phyloP scores from a whole-genome alignment of 805 yeast species.

The Schizosaccharomyces japonicus region DNA sequence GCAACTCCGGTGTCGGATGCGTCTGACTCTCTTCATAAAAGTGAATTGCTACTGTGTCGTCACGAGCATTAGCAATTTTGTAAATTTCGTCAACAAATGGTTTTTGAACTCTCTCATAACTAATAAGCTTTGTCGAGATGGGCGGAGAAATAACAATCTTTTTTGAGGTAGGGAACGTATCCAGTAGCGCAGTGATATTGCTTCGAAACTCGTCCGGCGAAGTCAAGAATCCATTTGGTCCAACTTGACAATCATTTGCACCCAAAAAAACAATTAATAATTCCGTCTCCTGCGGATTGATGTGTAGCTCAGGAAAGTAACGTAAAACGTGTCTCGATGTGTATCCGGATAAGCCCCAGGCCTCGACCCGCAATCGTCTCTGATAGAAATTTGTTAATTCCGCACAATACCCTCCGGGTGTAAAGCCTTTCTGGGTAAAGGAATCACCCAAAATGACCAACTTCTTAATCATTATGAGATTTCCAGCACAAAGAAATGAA shows the following conservation, averaged over 20 bases:
- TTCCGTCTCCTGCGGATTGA: background rate
- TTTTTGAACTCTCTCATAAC: background rate
- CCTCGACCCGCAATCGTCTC: background rate
- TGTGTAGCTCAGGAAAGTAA: background rate
- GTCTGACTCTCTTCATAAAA: background rate
- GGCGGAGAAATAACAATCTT: background rate
- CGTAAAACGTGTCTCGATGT: background rate
- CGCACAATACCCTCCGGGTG: background rate
- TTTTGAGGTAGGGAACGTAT: background rate
- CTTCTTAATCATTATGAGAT: too few relatives aligned
- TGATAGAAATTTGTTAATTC: background rate
- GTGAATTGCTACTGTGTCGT: background rate
- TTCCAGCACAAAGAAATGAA: too few relatives aligned
- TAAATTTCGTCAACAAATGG: background rate
- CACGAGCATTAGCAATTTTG: background rate
- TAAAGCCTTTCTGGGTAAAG: background rate
- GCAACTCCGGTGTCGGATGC: background rate
- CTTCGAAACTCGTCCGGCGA: background rate
- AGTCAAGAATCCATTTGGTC: background rate
- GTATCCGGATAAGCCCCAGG: slow-evolving; percentile 2
- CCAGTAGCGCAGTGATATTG: background rate
- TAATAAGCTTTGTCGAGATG: background rate
- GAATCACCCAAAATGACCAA: background rate
- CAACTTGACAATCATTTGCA: background rate
- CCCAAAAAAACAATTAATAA: background rate